These are phyloP conservation scores for Colletotrichum lupini DNA, from an alignment of 2,329 filamentous ascomycete genomes.

Conservation along the genomic window DNA sequence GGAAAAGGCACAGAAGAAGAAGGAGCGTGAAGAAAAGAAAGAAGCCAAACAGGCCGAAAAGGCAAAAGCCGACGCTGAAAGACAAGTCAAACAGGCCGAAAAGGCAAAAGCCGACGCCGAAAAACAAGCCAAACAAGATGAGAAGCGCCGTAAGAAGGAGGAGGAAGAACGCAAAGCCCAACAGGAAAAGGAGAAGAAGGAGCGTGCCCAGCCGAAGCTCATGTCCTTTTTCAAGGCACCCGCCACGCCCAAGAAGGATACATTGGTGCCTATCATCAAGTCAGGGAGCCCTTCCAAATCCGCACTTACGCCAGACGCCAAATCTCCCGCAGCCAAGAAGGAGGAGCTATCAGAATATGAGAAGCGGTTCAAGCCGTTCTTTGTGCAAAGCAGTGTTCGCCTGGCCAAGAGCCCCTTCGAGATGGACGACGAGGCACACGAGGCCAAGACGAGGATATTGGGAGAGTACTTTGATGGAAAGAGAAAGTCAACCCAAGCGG, in stretches of 20 bases:
- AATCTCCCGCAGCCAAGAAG: slow-evolving; percentile 37
- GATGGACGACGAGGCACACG: slow-evolving; percentile 67
- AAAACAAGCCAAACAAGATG: slow-evolving; percentile 48
- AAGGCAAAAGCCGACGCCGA: slow-evolving; percentile 45
- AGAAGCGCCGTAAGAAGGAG: slow-evolving; percentile 62
- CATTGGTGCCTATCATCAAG: not conserved
- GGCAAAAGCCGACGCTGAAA: slow-evolving; percentile 46
- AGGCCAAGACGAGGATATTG: slow-evolving; percentile 61
- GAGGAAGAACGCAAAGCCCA: slow-evolving; percentile 54
- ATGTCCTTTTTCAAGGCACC: slow-evolving; percentile 53
- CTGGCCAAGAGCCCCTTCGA: slow-evolving; percentile 71
- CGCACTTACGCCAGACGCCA: slow-evolving; percentile 3
- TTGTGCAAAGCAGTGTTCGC: slow-evolving; percentile 77
- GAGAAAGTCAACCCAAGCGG: slow-evolving; percentile 49
- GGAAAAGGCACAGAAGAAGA: slow-evolving; percentile 42
- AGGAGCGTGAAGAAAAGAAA: slow-evolving; percentile 43
- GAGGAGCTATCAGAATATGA: slow-evolving; percentile 66
- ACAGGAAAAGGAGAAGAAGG: slow-evolving; percentile 61
- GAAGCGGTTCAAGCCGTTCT: slow-evolving; percentile 84
- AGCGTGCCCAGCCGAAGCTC: slow-evolving; percentile 59
- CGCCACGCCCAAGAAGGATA: slow-evolving; percentile 52
- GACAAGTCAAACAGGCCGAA: slow-evolving; percentile 49
- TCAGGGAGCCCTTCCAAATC: slow-evolving; percentile 17
- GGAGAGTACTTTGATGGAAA: slow-evolving; percentile 63
- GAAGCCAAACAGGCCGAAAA: slow-evolving; percentile 51